phyloP scores from a whole-genome alignment of 768 basidiomycete species.

The Pulveroboletus sp. region DNA sequence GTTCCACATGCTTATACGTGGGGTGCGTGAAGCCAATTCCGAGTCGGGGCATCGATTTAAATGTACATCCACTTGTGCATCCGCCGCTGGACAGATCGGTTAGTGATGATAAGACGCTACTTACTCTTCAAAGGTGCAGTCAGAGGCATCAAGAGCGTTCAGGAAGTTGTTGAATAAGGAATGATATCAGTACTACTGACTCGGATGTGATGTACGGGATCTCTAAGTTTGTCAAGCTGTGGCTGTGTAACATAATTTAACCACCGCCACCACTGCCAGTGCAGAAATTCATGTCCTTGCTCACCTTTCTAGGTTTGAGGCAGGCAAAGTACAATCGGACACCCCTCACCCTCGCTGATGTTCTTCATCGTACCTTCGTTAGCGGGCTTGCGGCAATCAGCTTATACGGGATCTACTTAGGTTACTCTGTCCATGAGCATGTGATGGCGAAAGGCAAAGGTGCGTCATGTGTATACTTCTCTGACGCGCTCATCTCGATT shows the following conservation, averaged over 20 bases:
- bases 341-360: constrained; percentile 25
- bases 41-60: too few species aligned
- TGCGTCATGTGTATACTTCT: too few species aligned
- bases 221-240: too few species aligned
- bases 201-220: too few species aligned
- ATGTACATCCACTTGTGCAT: constrained; percentile 13
- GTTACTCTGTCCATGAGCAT: constrained; percentile 30
- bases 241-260: not conserved
- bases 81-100: constrained; percentile 23
- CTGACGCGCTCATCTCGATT: not conserved
- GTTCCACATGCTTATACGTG: constrained; percentile 41
- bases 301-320: constrained; percentile 26
- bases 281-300: constrained; percentile 21
- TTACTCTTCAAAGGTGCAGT: constrained; percentile 32
- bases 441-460: constrained; percentile 32
- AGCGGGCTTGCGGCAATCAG: constrained; percentile 27
- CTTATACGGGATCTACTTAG: constrained; percentile 30
- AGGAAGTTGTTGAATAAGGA: constrained; percentile 35
- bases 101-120: constrained; percentile 29
- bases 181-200: too few species aligned
- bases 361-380: constrained; percentile 31
- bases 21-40: too few species aligned
- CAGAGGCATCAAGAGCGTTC: constrained; percentile 33
- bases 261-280: not conserved
- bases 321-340: constrained; percentile 21